phyloP scores from a whole-genome alignment of 768 basidiomycete species.

The Chiua virens region DNA sequence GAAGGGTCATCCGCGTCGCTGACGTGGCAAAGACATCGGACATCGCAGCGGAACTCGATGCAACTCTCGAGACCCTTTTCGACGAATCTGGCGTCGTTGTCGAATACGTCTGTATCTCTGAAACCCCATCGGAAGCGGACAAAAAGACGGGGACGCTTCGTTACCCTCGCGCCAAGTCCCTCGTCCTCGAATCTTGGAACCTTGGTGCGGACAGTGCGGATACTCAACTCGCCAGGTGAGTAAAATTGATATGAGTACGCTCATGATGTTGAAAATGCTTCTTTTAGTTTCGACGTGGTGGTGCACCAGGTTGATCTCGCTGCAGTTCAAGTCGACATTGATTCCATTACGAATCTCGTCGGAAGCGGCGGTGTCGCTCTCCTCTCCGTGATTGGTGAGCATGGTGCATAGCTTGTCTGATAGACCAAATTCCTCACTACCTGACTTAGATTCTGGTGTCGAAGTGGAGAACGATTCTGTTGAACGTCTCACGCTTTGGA shows the following conservation, averaged over 20 bases:
- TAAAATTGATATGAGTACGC: not conserved
- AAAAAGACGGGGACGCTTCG: conserved; percentile 16
- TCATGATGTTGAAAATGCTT: not conserved
- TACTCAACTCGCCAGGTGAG: conserved; percentile 13
- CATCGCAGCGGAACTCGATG: conserved; percentile 18
- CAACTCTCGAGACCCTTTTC: conserved; percentile 15
- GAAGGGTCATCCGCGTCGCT: conserved; percentile 24
- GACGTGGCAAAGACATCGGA: conserved; percentile 22
- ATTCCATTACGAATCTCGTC: conserved; percentile 24
- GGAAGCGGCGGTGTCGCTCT: conserved; percentile 23
- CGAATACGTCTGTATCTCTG: conserved; percentile 20
- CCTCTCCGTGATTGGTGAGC: conserved; percentile 22
- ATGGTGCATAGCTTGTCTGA: not conserved
- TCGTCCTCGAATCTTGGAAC: conserved; percentile 23
- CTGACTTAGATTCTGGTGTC: conserved; percentile 14
- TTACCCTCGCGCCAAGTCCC: conserved; percentile 12
- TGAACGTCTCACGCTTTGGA: conserved; percentile 12
- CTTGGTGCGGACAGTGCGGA: conserved; percentile 4
- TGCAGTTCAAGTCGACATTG: conserved; percentile 18
- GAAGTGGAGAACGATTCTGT: conserved; percentile 14
- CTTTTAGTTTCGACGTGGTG: conserved; percentile 20
- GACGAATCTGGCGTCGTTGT: conserved; percentile 13
- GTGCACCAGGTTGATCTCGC: conserved; percentile 22
- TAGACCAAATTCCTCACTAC: not conserved
- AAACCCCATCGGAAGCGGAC: conserved; percentile 21